Percentiles rank a stretch among this genome's conserved stretches.
These are phyloP conservation scores for Calonectria crousiana DNA, from an alignment of 2,329 filamentous ascomycete genomes.

Conservation along the genomic window DNA sequence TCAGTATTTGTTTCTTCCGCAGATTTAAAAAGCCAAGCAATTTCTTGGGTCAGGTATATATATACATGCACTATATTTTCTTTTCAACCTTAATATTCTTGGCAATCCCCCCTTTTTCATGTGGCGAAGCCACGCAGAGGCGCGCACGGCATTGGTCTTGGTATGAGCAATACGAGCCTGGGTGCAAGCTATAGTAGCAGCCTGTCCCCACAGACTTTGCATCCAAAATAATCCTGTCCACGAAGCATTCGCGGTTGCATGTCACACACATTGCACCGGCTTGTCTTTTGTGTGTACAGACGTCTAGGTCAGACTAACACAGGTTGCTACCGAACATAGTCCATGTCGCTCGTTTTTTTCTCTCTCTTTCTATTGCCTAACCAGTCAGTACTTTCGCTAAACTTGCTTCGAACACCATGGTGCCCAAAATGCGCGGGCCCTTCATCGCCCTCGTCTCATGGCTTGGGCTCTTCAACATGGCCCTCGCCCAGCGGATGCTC, in stretches of 20 bases:
- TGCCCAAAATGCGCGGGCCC: neutral
- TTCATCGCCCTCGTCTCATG: slow-evolving; percentile 22
- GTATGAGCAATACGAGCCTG: neutral
- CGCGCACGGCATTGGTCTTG: neutral
- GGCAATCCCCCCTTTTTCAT: neutral
- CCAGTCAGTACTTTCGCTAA: neutral
- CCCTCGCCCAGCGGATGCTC: slow-evolving; percentile 74
- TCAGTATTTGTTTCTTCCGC: neutral
- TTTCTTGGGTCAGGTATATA: neutral
- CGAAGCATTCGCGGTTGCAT: neutral
- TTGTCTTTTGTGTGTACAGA: neutral
- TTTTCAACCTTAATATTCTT: neutral
- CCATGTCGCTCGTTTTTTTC: neutral
- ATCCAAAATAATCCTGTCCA: neutral
- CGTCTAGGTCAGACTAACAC: neutral
- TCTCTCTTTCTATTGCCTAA: neutral
- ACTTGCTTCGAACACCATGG: too few relatives aligned
- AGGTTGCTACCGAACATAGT: neutral
- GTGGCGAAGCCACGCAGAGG: neutral
- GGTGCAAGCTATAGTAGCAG: neutral
- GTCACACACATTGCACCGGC: neutral
- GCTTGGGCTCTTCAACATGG: slow-evolving; percentile 22
- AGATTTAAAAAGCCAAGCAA: neutral
- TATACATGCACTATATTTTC: neutral
- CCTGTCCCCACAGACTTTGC: neutral